Evolutionary conservation across 176 grass and related monocot species (phyloP).

Genomic region (Musa acuminata): DNA sequence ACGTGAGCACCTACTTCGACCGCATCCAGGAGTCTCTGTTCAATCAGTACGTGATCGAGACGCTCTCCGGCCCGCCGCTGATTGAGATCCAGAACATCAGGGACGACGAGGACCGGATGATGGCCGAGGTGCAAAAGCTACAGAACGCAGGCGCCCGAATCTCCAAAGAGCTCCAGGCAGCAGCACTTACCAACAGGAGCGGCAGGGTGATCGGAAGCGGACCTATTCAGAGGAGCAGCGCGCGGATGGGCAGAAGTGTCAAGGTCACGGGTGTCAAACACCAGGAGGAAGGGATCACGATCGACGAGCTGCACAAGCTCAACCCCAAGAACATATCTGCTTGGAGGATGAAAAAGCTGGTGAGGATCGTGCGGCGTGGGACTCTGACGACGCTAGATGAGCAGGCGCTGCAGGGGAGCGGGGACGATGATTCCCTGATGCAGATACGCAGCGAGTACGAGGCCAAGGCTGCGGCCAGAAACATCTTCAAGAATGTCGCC

Average conservation of each 20-base stretch:
- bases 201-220: not conserved
- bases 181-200: slow-evolving; percentile 30
- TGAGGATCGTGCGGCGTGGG: slow-evolving; percentile 77
- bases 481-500: slow-evolving; percentile 74
- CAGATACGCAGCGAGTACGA: slow-evolving; percentile 81
- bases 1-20: slow-evolving; percentile 98
- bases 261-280: slow-evolving; percentile 33
- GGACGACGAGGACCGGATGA: slow-evolving; percentile 45
- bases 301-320: slow-evolving; percentile 79
- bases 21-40: slow-evolving; percentile 88
- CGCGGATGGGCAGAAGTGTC: slow-evolving; percentile 26
- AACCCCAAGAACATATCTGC: slow-evolving; percentile 92
- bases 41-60: slow-evolving; percentile 97
- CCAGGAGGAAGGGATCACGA: slow-evolving; percentile 58
- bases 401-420: slow-evolving; percentile 31
- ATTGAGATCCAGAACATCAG: slow-evolving; percentile 25
- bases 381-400: slow-evolving; percentile 73
- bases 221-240: not conserved
- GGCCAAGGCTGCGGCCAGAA: slow-evolving; percentile 84
- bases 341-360: slow-evolving; percentile 94
- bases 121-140: slow-evolving; percentile 65
- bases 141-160: slow-evolving; percentile 59
- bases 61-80: slow-evolving; percentile 67
- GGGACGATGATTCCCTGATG: slow-evolving; percentile 47
- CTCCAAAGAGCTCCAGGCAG: slow-evolving; percentile 42